Evolutionary conservation across 2,329 filamentous ascomycete species (phyloP).

Genomic region (Trichoderma koningii): DNA sequence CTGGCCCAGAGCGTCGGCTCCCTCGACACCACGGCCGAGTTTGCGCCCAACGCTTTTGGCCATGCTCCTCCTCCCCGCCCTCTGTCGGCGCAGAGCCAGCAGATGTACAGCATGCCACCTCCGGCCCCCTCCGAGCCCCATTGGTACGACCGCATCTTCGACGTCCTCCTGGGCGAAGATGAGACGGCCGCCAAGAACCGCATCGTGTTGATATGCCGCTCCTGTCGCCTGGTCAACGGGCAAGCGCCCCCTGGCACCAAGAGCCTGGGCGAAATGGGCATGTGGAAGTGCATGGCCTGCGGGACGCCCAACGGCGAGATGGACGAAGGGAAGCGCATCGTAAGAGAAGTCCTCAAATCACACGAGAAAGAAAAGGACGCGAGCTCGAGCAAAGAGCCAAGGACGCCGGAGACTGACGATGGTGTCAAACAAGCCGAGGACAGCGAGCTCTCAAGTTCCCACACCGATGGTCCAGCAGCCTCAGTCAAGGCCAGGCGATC

Average conservation of each 20-base stretch:
- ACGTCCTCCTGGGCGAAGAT: constrained; percentile 90
- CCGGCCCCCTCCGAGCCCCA: constrained; percentile 50
- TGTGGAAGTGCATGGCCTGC: constrained; percentile 89
- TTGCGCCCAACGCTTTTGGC: constrained; percentile 67
- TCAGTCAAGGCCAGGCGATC: constrained; percentile 20
- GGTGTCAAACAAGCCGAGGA: constrained; percentile 29
- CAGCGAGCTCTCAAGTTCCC: constrained; percentile 15
- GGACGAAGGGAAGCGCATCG: constrained; percentile 72
- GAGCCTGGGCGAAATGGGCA: constrained; percentile 74
- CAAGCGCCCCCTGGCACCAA: constrained; percentile 88
- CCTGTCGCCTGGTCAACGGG: constrained; percentile 88
- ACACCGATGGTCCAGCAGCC: constrained; percentile 9
- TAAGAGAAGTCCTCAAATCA: constrained; percentile 60
- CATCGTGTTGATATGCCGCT: constrained; percentile 78
- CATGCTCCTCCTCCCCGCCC: constrained; percentile 32
- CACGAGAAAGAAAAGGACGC: constrained; percentile 24
- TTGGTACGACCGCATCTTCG: constrained; percentile 95
- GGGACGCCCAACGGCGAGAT: constrained; percentile 78
- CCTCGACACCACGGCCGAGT: constrained; percentile 59
- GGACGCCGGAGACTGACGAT: constrained; percentile 28
- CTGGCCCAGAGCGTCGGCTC: constrained; percentile 34
- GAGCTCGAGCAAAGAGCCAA: constrained; percentile 30
- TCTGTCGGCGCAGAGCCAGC: constrained; percentile 31
- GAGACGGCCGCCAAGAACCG: constrained; percentile 91
- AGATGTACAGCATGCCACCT: constrained; percentile 7